A percentile compares a stretch with the other conserved stretches of the same genome.
phyloP scores from a whole-genome alignment of 371 early-diverging fungal species.

The Saksenaea oblongispora region DNA sequence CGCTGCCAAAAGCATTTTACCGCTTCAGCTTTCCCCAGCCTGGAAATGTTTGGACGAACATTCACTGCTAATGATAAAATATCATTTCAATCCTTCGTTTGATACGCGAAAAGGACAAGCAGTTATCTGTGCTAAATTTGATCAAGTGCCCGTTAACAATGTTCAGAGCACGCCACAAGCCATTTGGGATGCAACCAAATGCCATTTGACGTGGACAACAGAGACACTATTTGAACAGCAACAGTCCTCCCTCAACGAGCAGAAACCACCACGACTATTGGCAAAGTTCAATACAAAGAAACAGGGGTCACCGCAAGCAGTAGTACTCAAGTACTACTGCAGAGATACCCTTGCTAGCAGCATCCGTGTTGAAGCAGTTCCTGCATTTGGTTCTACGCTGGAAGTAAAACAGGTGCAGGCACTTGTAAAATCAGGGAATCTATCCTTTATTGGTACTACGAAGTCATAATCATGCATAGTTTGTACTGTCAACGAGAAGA shows the following conservation, averaged over 20 bases:
- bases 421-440: constrained; percentile 13
- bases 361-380: constrained; percentile 18
- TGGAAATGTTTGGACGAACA: constrained; percentile 20
- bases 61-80: constrained; percentile 18
- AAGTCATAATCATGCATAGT: background rate
- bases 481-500: background rate
- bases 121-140: constrained; percentile 12
- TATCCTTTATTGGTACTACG: background rate
- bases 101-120: constrained; percentile 9
- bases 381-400: constrained; percentile 20
- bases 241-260: background rate
- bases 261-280: constrained; percentile 9
- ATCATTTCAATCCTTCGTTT: constrained; percentile 6
- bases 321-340: constrained; percentile 12
- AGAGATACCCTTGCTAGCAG: constrained; percentile 13
- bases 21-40: constrained; percentile 14
- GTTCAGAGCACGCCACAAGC: constrained; percentile 30
- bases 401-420: constrained; percentile 17
- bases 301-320: constrained; percentile 10
- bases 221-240: background rate
- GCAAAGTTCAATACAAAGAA: constrained; percentile 20
- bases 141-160: constrained; percentile 4
- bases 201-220: constrained; percentile 18
- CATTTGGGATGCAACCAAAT: constrained; percentile 17
- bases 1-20: background rate